Conservation (phyloP, 441 rosid genomes). For the Erodium chrysanthum region DNA sequence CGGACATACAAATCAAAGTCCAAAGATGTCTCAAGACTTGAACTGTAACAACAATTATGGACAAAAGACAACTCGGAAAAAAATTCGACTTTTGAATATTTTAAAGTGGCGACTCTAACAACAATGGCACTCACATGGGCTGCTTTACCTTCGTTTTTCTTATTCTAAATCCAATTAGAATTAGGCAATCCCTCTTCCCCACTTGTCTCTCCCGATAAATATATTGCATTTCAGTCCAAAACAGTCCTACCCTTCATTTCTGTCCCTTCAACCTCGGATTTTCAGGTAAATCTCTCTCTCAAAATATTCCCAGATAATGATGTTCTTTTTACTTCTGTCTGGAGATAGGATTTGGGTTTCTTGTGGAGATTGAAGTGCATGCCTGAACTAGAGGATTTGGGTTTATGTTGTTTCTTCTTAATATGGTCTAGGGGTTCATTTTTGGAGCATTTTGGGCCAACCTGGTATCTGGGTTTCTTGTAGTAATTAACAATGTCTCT, state of each 20-base stretch:
- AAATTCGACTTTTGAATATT: not conserved
- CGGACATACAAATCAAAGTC: too few relatives aligned
- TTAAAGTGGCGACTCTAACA: not conserved
- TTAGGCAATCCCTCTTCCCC: not conserved
- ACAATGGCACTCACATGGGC: not conserved
- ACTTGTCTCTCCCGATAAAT: not conserved
- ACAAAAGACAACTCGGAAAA: too few relatives aligned
- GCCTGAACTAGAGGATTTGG: not conserved
- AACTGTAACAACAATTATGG: too few relatives aligned
- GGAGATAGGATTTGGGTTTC: not conserved
- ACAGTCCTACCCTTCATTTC: not conserved
- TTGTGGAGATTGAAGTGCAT: not conserved
- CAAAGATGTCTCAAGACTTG: too few relatives aligned
- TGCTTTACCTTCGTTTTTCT: not conserved
- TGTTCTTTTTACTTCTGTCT: too few relatives aligned
- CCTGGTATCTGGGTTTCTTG: not conserved
- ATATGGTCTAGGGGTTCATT: not conserved
- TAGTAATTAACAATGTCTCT: not conserved
- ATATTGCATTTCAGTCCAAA: not conserved
- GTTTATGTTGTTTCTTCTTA: not conserved
- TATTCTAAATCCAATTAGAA: not conserved
- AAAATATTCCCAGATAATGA: too few relatives aligned
- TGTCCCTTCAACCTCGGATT: not conserved
- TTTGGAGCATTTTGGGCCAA: not conserved
- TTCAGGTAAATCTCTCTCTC: not conserved